Evolutionary conservation across 1,284 basidiomycete species (phyloP), one percentile per base, ranked within the genome.

Genomic region (Ceratobasidium sp.): DNA sequence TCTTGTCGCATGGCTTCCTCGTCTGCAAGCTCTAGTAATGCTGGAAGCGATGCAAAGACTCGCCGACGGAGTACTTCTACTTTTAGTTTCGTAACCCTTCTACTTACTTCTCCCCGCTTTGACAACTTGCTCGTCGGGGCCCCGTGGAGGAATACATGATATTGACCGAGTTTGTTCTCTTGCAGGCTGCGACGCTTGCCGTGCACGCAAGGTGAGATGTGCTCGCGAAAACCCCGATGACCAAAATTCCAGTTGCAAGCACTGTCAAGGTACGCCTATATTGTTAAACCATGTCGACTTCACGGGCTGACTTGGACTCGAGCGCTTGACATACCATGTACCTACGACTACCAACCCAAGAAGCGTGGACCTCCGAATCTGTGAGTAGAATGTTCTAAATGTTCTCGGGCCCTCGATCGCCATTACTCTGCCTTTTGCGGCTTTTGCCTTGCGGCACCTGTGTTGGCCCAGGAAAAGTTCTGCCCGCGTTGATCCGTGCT

Each of bases 331-430:
- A 91, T 94, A 72, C 86, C 89, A 14, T 95, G 92, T 79, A 94
- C 92, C 0, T 95, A 94, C 77, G 91, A 94, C 77, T 95, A 95
- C 79, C 91, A 92, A 80, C 93, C 93, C 18, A 94, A 94, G 84
- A 95, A 95, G 81, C 84, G 93, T 72, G 93, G 93, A 0, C 93
- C 93, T 3, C 93, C 92, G 0, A 95, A 95, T 80, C 83, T 94
- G 91, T 94, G 79, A 81, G 88, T 83, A 28, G 42, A 38, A 70
- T 49, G 25, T 21, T 73, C 48, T 58, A 54, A 66, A 28, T 16
- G 30, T 36, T 44, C 51, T 56, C 25, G 51, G 25, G 48, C 40
- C 64, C 51, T 42, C 53, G 64, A 46, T 48, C 49, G 64, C 38
- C 51, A 56, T 44, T 25, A 23, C 25, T 56, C 64, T 53, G 56